Evolutionary conservation across 805 yeast species (phyloP), one percentile per base, ranked within the genome.

Genomic region (Saccharomycopsis javanensis): DNA sequence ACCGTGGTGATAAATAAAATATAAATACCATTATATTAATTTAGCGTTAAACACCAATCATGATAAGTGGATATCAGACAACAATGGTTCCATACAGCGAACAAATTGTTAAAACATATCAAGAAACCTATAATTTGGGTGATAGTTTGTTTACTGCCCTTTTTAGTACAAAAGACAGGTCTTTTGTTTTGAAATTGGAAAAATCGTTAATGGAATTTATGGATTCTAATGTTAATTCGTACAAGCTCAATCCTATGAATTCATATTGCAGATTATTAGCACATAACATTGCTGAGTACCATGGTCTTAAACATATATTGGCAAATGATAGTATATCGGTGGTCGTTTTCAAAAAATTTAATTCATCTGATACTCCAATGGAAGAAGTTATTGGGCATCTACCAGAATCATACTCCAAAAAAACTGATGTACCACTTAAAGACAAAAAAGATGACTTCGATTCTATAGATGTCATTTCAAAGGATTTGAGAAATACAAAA

Each of bases 251-350:
- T 42, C 79, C 86, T 5, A 77, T 81, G 76, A 86, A 86, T 67
- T 82, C 89, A 2, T 86, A 82, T 66, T 82, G 80, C 62, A 71
- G 92, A 62, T 71, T 86, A 51, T 69, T 86, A 55, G 76, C 85
- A 0, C 91, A 86, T 67, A 86, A 84, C 62, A 70, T 85, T 35
- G 87, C 90, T 4, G 85, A 81, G 38, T 84, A 83, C 66, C 83
- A 84, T 64, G 71, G 74, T 25, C 67, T 85, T 57, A 82, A 81
- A 48, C 91, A 86, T 64, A 75, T 75, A 7, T 62, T 76, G 50
- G 69, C 80, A 11, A 79, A 75, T 31, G 82, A 77, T 59, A 82
- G 81, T 8, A 71, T 71, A 54, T 75, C 81, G 23, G 71, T 76
- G 25, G 66, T 74, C 5, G 71, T 76, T 7, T 76, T 66, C 68